phyloP scores from a whole-genome alignment of 257 asterid species.

The Salvia splendens region DNA sequence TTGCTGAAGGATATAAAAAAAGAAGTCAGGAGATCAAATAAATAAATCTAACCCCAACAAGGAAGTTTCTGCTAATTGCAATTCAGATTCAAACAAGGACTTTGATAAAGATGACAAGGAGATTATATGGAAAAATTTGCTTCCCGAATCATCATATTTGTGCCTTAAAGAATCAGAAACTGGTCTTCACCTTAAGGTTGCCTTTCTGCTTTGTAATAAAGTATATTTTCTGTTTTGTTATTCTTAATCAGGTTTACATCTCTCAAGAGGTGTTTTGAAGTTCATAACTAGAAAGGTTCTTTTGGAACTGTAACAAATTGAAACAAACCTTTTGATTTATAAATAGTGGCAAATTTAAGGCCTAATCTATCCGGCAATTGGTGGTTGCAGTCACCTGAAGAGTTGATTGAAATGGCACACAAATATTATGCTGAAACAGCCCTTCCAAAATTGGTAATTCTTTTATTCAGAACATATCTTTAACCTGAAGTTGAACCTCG shows the following conservation, averaged over 20 bases:
- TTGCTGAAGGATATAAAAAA: slow-evolving; percentile 74
- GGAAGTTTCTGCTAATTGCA: slow-evolving; percentile 42
- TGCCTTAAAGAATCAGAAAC: slow-evolving; percentile 82
- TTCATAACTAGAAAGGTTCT: slow-evolving; percentile 8
- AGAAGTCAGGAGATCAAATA: slow-evolving; percentile 55
- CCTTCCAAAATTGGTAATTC: slow-evolving; percentile 69
- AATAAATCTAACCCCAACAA: slow-evolving; percentile 48
- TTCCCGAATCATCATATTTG: slow-evolving; percentile 64
- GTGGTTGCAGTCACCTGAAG: slow-evolving; percentile 63
- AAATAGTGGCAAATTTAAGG: slow-evolving; percentile 22
- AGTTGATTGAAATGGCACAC: slow-evolving; percentile 77
- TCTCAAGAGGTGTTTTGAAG: slow-evolving; percentile 22
- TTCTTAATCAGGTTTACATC: slow-evolving; percentile 22
- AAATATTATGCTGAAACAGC: slow-evolving; percentile 71
- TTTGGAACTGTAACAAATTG: slow-evolving; percentile 10
- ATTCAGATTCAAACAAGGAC: slow-evolving; percentile 46
- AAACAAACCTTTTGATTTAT: slow-evolving; percentile 24
- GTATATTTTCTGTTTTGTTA: slow-evolving; percentile 16
- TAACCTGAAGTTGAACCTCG: slow-evolving; percentile 22
- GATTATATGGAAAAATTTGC: slow-evolving; percentile 55
- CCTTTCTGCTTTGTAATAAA: slow-evolving; percentile 25
- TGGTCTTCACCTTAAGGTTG: slow-evolving; percentile 80
- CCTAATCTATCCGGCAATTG: slow-evolving; percentile 35
- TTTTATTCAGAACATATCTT: slow-evolving; percentile 20
- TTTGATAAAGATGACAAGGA: slow-evolving; percentile 56